Percentiles rank a stretch among this genome's conserved stretches.
These are phyloP conservation scores for Ilex paraguariensis DNA, from an alignment of 305 asterid genomes.

Conservation along the genomic window DNA sequence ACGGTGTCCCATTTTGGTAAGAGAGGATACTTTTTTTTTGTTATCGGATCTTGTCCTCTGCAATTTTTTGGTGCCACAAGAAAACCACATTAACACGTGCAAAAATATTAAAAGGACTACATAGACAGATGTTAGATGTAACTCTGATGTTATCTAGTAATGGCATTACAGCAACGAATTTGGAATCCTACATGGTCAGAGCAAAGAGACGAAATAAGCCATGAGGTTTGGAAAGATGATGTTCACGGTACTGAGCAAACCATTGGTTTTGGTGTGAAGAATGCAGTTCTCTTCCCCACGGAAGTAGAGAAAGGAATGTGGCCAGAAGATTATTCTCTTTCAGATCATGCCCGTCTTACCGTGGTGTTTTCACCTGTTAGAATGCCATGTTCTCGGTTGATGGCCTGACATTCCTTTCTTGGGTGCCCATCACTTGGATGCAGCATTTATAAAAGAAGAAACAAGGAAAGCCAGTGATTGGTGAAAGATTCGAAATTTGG, in stretches of 20 bases:
- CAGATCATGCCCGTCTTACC: constrained; percentile 92
- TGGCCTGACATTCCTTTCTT: constrained; percentile 15
- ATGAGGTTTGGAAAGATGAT: constrained; percentile 32
- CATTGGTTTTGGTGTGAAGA: constrained; percentile 78
- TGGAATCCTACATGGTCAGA: constrained; percentile 70
- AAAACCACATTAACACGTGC: too few species aligned
- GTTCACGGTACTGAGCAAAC: constrained; percentile 53
- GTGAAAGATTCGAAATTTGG: too few species aligned
- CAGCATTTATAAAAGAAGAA: background rate
- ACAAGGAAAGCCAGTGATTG: constrained; percentile 1
- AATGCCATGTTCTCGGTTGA: constrained; percentile 74
- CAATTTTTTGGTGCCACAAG: too few species aligned
- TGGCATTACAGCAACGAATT: constrained; percentile 55
- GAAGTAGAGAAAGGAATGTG: constrained; percentile 93
- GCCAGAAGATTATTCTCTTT: constrained; percentile 92
- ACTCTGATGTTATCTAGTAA: background rate
- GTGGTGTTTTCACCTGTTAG: constrained; percentile 84
- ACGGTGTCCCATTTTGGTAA: too few species aligned
- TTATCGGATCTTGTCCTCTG: too few species aligned
- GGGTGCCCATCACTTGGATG: background rate
- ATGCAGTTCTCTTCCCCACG: constrained; percentile 88
- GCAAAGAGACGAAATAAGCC: constrained; percentile 35
- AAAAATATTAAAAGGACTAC: too few species aligned
- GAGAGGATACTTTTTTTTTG: too few species aligned
- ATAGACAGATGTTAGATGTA: too few species aligned